phyloP scores from a whole-genome alignment of 176 grass and related monocot species.

The Zizania latifolia region DNA sequence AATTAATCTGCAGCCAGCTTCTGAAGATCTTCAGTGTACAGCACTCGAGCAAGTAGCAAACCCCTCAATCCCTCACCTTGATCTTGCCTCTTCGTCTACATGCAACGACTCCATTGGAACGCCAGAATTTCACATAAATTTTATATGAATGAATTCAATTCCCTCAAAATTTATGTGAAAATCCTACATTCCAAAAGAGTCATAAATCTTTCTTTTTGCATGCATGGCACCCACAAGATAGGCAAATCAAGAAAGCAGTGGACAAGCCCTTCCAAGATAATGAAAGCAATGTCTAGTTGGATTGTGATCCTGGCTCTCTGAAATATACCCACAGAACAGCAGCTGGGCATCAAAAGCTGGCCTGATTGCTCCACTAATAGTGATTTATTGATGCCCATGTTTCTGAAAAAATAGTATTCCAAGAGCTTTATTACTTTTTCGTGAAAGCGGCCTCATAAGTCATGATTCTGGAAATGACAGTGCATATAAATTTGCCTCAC shows the following conservation, averaged over 20 bases:
- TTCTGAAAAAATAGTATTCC: background rate
- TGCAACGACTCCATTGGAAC: too few relatives aligned
- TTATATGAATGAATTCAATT: too few relatives aligned
- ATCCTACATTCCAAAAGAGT: too few relatives aligned
- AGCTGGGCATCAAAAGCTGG: conserved; percentile 9
- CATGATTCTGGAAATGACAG: background rate
- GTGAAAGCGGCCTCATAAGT: background rate
- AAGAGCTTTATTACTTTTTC: background rate
- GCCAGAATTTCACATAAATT: too few relatives aligned
- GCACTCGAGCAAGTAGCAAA: too few relatives aligned
- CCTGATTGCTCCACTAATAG: background rate
- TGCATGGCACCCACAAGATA: background rate
- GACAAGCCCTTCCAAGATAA: too few relatives aligned
- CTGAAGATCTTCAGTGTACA: too few relatives aligned
- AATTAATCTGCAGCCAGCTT: too few relatives aligned
- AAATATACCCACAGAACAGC: conserved; percentile 9
- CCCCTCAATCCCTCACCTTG: too few relatives aligned
- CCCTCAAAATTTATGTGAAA: too few relatives aligned
- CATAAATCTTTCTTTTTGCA: background rate
- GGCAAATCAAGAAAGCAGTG: background rate
- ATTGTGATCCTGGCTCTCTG: background rate
- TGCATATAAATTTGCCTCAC: background rate
- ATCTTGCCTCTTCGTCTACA: too few relatives aligned
- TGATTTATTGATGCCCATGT: background rate
- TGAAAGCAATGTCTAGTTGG: background rate